Percentiles rank a stretch among this genome's conserved stretches.
Evolutionary conservation across 768 basidiomycete genomes (phyloP).

Genomic region (Cystobasidium onofrii): DNA sequence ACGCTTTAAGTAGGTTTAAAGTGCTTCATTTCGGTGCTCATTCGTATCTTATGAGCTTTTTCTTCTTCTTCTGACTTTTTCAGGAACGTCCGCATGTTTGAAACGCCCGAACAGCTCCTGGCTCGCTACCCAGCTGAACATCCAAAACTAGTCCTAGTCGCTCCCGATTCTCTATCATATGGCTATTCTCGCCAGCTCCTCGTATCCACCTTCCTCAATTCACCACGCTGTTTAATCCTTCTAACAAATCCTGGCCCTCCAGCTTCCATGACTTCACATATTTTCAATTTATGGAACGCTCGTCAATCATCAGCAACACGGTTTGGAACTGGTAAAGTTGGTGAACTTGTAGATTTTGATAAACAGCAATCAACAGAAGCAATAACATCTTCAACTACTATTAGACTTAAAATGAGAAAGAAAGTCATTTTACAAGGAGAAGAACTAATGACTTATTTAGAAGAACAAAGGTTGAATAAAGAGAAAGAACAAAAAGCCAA

Average conservation of each 20-base stretch:
- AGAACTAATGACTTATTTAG: conserved; percentile 72
- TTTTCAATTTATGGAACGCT: conserved; percentile 80
- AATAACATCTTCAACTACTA: neutral
- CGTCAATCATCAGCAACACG: conserved; percentile 69
- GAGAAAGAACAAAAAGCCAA: conserved; percentile 81
- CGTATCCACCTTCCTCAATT: conserved; percentile 66
- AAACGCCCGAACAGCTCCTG: conserved; percentile 67
- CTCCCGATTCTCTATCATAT: conserved; percentile 84
- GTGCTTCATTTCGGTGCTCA: too few species aligned
- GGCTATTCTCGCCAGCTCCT: conserved; percentile 83
- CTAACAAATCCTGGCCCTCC: conserved; percentile 72
- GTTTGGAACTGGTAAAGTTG: conserved; percentile 79
- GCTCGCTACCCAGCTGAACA: conserved; percentile 75
- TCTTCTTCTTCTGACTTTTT: neutral
- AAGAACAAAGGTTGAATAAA: conserved; percentile 63
- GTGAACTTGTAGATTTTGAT: conserved; percentile 74
- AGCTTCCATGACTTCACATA: conserved; percentile 64
- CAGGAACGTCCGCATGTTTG: conserved; percentile 88
- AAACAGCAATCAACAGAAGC: conserved; percentile 6
- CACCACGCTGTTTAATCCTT: conserved; percentile 75
- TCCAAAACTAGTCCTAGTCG: conserved; percentile 86
- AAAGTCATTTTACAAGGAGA: conserved; percentile 82
- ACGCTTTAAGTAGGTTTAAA: conserved; percentile 73
- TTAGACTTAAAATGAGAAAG: conserved; percentile 59
- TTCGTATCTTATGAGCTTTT: neutral